A percentile compares a stretch with the other conserved stretches of the same genome.
Evolutionary conservation across 2,329 filamentous ascomycete genomes (phyloP).

Genomic region (Trichoderma lentiforme): DNA sequence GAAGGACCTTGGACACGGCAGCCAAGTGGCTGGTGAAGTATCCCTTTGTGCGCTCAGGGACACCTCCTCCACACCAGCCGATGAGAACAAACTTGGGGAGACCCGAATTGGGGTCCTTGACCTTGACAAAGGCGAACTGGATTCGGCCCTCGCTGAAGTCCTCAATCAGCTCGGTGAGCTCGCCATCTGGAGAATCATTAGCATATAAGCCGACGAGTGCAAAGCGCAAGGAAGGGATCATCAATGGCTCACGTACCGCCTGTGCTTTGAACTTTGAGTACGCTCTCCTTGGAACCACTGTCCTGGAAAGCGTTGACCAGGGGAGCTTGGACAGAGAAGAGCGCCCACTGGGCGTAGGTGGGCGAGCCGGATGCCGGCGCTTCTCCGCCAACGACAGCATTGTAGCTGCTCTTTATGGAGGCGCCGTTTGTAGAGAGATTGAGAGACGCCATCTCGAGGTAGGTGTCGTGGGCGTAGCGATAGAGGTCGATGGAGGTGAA

Average conservation of each 20-base stretch:
- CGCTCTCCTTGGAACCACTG: slow-evolving; percentile 80
- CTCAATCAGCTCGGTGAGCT: slow-evolving; percentile 83
- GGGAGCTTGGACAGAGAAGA: slow-evolving; percentile 90
- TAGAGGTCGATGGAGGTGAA: slow-evolving; percentile 17
- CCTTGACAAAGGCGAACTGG: slow-evolving; percentile 94
- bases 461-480: slow-evolving; percentile 19
- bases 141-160: slow-evolving; percentile 96
- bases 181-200: slow-evolving; percentile 64
- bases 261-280: slow-evolving; percentile 89
- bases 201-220: background rate
- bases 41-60: slow-evolving; percentile 96
- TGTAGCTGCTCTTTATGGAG: slow-evolving; percentile 80
- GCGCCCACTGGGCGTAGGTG: slow-evolving; percentile 87
- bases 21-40: slow-evolving; percentile 95
- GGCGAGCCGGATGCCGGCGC: slow-evolving; percentile 60
- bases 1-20: slow-evolving; percentile 85
- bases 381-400: slow-evolving; percentile 53
- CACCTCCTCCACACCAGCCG: slow-evolving; percentile 95
- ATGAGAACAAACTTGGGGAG: slow-evolving; percentile 92
- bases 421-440: slow-evolving; percentile 77
- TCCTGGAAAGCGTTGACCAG: slow-evolving; percentile 92
- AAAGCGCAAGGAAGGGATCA: background rate
- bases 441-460: slow-evolving; percentile 66
- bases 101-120: slow-evolving; percentile 87
- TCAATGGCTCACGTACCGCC: slow-evolving; percentile 58